phyloP scores from a whole-genome alignment of 257 asterid species.

The Lycium barbarum region DNA sequence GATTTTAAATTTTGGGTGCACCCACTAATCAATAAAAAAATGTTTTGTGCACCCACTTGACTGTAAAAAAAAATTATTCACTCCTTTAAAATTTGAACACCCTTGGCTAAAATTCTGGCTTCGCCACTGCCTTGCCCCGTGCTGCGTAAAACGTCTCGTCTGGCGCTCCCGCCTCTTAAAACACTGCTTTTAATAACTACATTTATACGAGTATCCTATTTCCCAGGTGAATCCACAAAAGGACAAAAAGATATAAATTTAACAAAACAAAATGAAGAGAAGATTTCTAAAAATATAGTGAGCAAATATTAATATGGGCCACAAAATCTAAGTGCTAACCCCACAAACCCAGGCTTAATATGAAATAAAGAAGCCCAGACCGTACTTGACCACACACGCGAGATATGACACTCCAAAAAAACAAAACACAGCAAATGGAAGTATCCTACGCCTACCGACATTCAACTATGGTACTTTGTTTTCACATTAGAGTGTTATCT shows the following conservation, averaged over 20 bases:
- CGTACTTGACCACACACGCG: not conserved
- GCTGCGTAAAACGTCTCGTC: no score
- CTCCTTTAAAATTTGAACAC: no score
- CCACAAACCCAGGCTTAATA: conserved; percentile 13
- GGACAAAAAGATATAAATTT: not conserved
- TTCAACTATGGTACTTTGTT: conserved; percentile 22
- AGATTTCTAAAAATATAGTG: not conserved
- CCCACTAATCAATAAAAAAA: no score
- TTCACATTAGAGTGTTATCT: conserved; percentile 20
- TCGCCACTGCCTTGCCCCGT: no score
- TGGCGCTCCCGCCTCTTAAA: no score
- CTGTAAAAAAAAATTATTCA: no score
- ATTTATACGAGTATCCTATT: not conserved
- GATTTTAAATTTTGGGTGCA: no score
- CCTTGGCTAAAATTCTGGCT: no score
- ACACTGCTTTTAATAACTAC: no score
- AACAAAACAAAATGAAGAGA: not conserved
- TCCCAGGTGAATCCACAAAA: not conserved
- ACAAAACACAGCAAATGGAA: not conserved
- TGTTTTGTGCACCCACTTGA: no score
- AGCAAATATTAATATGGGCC: conserved; percentile 26
- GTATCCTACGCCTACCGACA: conserved; percentile 26
- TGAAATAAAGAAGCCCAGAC: not conserved
- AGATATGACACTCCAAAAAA: conserved; percentile 17
- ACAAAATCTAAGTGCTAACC: conserved; percentile 17